Percentiles rank a stretch among this genome's conserved stretches.
Evolutionary conservation across 495 filamentous ascomycete genomes (phyloP).

Genomic region (Neurospora tetrasperma): DNA sequence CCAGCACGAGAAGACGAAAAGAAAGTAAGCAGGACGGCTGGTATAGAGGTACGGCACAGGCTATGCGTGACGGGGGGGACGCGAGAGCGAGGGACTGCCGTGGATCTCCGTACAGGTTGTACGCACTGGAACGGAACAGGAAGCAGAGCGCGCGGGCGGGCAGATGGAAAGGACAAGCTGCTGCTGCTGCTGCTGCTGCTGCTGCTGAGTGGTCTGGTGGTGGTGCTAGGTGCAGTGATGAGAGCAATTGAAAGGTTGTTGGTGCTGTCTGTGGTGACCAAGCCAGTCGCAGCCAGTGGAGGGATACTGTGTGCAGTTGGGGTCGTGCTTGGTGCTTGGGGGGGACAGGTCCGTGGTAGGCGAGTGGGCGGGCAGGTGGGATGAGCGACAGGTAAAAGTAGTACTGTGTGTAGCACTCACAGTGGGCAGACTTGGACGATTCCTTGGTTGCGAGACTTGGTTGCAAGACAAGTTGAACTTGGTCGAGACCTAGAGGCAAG

Average conservation of each 20-base stretch:
- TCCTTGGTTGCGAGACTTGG: background rate
- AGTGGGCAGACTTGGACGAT: background rate
- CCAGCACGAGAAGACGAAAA: background rate
- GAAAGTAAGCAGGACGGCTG: background rate
- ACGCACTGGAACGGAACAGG: background rate
- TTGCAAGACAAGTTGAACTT: background rate
- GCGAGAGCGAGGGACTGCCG: background rate
- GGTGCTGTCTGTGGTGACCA: background rate
- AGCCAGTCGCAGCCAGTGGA: background rate
- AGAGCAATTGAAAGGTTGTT: background rate
- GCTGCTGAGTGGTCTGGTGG: background rate
- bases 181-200: background rate
- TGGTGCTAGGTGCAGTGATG: background rate
- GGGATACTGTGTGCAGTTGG: constrained; percentile 1
- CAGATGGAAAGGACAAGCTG: background rate
- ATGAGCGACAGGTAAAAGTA: background rate
- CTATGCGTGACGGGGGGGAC: background rate
- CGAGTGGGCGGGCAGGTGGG: background rate
- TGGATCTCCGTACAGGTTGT: constrained; percentile 1
- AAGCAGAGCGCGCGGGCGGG: background rate
- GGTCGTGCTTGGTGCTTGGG: background rate
- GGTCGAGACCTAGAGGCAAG: background rate
- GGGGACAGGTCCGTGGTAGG: background rate
- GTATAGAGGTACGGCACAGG: background rate
- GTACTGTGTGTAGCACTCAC: constrained; percentile 1